phyloP scores from a whole-genome alignment of 2,329 filamentous ascomycete genomes.

The Pseudocercospora ulei region DNA sequence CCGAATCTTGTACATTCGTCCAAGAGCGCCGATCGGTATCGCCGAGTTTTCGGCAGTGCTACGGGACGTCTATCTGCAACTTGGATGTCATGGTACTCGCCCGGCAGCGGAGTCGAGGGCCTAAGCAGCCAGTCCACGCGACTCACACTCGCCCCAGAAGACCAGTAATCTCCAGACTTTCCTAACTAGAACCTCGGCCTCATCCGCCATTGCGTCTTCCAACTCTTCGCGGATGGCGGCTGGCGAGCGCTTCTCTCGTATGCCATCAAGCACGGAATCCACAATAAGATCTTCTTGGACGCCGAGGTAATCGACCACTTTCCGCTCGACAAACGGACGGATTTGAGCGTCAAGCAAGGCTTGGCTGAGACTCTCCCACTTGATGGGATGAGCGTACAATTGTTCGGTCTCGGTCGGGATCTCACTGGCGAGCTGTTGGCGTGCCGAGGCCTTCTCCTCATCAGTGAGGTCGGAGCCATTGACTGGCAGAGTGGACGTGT shows the following conservation, averaged over 20 bases:
- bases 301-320: conserved; percentile 91
- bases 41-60: neutral
- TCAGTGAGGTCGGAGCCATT: conserved; percentile 71
- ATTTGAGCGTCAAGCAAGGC: conserved; percentile 73
- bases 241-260: conserved; percentile 60
- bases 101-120: neutral
- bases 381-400: conserved; percentile 83
- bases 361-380: conserved; percentile 85
- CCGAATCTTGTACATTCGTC: neutral
- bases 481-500: conserved; percentile 52
- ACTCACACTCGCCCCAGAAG: conserved; percentile 23
- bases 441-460: conserved; percentile 75
- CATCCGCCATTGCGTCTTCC: conserved; percentile 85
- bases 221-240: conserved; percentile 69
- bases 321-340: conserved; percentile 92
- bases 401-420: conserved; percentile 80
- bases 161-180: conserved; percentile 61
- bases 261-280: conserved; percentile 79
- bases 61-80: neutral
- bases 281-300: conserved; percentile 94
- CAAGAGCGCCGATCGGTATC: too few relatives aligned
- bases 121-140: conserved; percentile 11
- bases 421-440: conserved; percentile 71
- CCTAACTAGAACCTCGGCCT: conserved; percentile 85
- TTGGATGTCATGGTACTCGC: neutral